A percentile compares a stretch with the other conserved stretches of the same genome.
Evolutionary conservation across 2,329 filamentous ascomycete genomes (phyloP).

Genomic region (Aureobasidium sp.): DNA sequence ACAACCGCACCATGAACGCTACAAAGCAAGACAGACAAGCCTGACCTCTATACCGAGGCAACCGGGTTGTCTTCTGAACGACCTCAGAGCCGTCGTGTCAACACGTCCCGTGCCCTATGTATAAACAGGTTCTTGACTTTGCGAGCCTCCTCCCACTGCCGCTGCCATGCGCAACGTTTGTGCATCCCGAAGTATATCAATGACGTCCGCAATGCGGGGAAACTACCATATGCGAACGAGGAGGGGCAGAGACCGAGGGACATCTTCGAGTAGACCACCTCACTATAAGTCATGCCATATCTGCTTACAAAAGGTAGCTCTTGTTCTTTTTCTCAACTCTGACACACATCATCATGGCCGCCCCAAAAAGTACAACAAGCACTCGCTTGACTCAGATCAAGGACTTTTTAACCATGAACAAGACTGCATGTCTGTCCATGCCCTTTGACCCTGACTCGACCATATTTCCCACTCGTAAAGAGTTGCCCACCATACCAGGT

Average conservation of each 20-base stretch:
- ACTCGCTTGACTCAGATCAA: conserved; percentile 38
- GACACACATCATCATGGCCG: conserved; percentile 25
- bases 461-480: conserved; percentile 46
- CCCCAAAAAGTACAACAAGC: conserved; percentile 28
- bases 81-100: background rate
- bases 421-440: conserved; percentile 38
- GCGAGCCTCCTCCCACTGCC: background rate
- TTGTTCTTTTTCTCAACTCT: background rate
- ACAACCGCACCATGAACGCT: background rate
- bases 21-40: background rate
- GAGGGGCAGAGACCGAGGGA: conserved; percentile 12
- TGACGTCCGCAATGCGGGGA: conserved; percentile 8
- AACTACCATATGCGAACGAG: background rate
- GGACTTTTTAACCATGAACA: conserved; percentile 40
- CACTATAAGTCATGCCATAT: background rate
- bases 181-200: background rate
- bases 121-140: background rate
- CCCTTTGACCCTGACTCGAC: conserved; percentile 50
- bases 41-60: background rate
- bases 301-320: background rate
- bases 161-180: background rate
- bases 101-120: background rate
- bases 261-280: background rate
- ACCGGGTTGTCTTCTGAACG: background rate
- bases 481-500: conserved; percentile 46